Percentiles rank a stretch among this genome's conserved stretches.
Evolutionary conservation across 495 filamentous ascomycete species (phyloP).

Genomic region (Neurospora sp.): DNA sequence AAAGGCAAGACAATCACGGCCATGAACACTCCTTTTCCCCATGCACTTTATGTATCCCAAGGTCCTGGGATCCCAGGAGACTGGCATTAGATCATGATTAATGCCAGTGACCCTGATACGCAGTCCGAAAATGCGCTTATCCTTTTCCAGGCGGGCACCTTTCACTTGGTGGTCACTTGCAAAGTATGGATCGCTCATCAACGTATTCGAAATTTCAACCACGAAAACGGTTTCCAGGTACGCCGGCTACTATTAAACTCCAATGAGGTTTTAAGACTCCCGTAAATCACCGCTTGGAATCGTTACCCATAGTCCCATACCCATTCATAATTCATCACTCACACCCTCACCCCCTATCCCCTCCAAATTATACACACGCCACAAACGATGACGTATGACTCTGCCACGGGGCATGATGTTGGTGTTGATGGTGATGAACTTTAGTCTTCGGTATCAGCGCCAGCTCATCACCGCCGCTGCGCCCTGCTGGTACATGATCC

Average conservation of each 20-base stretch:
- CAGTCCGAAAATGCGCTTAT: background rate
- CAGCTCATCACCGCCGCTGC: constrained; percentile 1
- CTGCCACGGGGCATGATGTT: background rate
- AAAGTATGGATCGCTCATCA: background rate
- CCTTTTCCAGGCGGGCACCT: background rate
- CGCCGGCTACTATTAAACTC: background rate
- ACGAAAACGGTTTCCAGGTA: background rate
- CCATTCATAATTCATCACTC: background rate
- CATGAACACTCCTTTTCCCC: background rate
- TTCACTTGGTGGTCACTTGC: background rate
- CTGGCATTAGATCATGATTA: background rate
- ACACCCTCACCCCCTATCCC: background rate
- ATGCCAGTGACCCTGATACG: background rate
- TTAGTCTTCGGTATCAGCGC: constrained; percentile 12
- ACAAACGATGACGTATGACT: background rate
- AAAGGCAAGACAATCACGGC: background rate
- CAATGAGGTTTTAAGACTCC: background rate
- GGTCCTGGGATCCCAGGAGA: background rate
- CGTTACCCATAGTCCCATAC: background rate
- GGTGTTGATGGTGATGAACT: background rate
- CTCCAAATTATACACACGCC: background rate
- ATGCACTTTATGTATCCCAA: background rate
- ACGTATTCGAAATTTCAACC: background rate
- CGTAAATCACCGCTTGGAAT: background rate
- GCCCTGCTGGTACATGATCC: background rate